These are phyloP conservation scores for Orbilia ellipsospora DNA, from an alignment of 2,329 filamentous ascomycete species.

Conservation along the genomic window DNA sequence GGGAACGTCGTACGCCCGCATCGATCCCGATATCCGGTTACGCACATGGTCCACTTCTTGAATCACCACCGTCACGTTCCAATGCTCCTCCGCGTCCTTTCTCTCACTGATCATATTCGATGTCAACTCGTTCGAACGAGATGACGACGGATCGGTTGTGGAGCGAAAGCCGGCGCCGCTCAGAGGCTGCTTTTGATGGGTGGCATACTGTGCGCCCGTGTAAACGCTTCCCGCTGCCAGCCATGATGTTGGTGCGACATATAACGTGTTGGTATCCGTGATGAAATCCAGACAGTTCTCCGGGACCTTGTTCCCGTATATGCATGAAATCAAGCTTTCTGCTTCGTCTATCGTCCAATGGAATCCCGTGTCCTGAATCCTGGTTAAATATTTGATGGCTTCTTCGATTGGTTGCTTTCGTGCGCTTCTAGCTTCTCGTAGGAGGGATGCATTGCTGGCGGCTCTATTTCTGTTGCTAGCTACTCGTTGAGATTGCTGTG, in stretches of 20 bases:
- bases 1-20: conserved; percentile 77
- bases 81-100: conserved; percentile 67
- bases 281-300: conserved; percentile 67
- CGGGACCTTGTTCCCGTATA: conserved; percentile 59
- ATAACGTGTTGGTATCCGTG: conserved; percentile 67
- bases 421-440: conserved; percentile 19
- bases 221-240: conserved; percentile 72
- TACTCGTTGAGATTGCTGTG: conserved; percentile 12
- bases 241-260: conserved; percentile 71
- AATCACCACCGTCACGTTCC: conserved; percentile 75
- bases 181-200: conserved; percentile 58
- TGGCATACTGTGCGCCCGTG: conserved; percentile 71
- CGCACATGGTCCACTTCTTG: conserved; percentile 71
- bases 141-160: neutral
- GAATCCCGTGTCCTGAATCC: conserved; percentile 64
- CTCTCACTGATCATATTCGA: conserved; percentile 36
- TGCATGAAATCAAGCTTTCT: conserved; percentile 44
- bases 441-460: conserved; percentile 15
- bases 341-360: conserved; percentile 53
- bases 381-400: conserved; percentile 72
- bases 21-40: conserved; percentile 74
- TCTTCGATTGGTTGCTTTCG: conserved; percentile 65
- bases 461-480: conserved; percentile 20
- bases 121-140: neutral
- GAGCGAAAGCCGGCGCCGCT: conserved; percentile 60